Evolutionary conservation across 148 eudicot genomes (phyloP), one percentile per base, ranked within the genome.

Genomic region (Nyssa sinensis): DNA sequence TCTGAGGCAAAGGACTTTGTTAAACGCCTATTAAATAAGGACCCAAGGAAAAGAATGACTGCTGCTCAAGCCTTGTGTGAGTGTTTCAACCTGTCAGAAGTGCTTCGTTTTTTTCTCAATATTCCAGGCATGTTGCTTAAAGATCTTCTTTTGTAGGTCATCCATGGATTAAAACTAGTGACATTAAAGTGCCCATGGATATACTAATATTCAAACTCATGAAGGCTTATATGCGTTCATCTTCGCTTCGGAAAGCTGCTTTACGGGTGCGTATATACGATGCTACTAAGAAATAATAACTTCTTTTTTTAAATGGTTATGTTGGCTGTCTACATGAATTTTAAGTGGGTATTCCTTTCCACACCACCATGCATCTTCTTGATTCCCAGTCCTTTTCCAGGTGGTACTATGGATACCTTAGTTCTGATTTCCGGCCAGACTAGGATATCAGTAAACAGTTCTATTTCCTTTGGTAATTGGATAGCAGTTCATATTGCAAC

Each of bases 201-300:
- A 78, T 93, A 73, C 79, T 84, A 41, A 66, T 93, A 49, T 87
- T 88, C 66, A 93, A 81, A 78, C 88, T 90, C 66, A 80, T 93
- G 85, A 93, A 93, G 78, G 77, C 84, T 37, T 93, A 93, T 78
- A 84, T 90, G 86, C 89, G 93, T 62, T 89, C 98, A 69, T 89
- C 98, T 75, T 69, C 95, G 80, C 91, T 93, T 59, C 87, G 93
- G 35, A 89, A 87, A 81, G 92, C 98, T 71, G 98, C 96, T 64
- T 84, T 93, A 61, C 77, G 82, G 92, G 96, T 93, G 73, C 63
- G 84, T 30, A 31, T 60, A 71, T 60, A 71, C 61, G 33, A 16
- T 41, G 58, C 58, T 74, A 23, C 31, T 44, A 11, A 32, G 44
- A 10, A 28, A 37, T 31, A 24, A 28, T 44, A 27, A 17, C 10